Evolutionary conservation across 805 yeast species (phyloP).

Genomic region (Danielozyma ontarioensis): DNA sequence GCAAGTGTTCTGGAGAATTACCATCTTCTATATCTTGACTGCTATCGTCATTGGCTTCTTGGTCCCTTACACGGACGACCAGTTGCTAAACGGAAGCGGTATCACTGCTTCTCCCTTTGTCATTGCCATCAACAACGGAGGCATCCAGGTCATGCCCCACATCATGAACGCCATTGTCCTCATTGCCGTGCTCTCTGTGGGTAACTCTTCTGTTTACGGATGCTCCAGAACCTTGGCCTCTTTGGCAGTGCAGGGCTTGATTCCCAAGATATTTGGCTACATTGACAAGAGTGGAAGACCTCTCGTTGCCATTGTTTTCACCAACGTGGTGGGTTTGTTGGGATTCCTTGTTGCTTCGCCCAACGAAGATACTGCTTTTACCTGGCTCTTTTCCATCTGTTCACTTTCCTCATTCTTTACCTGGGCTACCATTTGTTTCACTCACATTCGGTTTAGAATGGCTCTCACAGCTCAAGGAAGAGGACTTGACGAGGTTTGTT

Average conservation of each 20-base stretch:
- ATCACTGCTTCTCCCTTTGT: conserved; percentile 73
- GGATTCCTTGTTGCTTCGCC: conserved; percentile 33
- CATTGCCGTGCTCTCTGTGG: conserved; percentile 69
- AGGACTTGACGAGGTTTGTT: conserved; percentile 29
- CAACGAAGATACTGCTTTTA: conserved; percentile 28
- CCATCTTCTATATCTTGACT: conserved; percentile 45
- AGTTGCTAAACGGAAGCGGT: conserved; percentile 42
- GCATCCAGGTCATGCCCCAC: conserved; percentile 62
- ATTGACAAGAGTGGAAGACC: conserved; percentile 41
- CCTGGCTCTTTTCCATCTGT: conserved; percentile 38
- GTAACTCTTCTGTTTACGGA: conserved; percentile 72
- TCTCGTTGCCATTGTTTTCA: conserved; percentile 29
- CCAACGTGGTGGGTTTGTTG: conserved; percentile 31
- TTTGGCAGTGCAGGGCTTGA: conserved; percentile 65
- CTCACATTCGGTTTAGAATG: conserved; percentile 38
- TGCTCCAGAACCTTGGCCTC: conserved; percentile 66
- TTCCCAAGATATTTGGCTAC: conserved; percentile 44
- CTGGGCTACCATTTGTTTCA: conserved; percentile 36
- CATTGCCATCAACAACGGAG: conserved; percentile 59
- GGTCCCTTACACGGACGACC: conserved; percentile 43
- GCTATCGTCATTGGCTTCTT: conserved; percentile 45
- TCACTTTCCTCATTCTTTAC: conserved; percentile 38
- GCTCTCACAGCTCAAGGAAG: conserved; percentile 31
- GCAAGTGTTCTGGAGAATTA: conserved; percentile 51
- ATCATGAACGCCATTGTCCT: conserved; percentile 72